Conservation (phyloP, 495 filamentous ascomycete species). For the Trichocladium uniseriatum region DNA sequence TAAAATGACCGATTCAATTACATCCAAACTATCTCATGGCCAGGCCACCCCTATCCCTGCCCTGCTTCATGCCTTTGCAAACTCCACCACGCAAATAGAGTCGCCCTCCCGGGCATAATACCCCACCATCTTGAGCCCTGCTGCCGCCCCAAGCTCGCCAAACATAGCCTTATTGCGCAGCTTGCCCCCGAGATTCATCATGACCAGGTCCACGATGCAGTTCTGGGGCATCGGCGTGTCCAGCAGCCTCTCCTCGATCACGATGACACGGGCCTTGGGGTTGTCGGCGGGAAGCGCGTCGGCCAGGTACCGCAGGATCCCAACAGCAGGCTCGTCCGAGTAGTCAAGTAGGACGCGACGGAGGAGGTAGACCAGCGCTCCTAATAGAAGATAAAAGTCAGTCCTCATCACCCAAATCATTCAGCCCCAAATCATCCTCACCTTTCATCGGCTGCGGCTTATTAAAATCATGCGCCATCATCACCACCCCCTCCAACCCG, state of each 20-base stretch:
- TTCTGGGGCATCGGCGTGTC: slow-evolving; percentile 16
- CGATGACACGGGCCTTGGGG: slow-evolving; percentile 18
- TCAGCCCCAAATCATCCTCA: not conserved
- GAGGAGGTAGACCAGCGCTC: slow-evolving; percentile 41
- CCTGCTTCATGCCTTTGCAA: too few relatives aligned
- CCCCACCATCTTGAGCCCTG: slow-evolving; percentile 18
- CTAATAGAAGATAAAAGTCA: slow-evolving; percentile 13
- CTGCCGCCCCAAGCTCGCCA: slow-evolving; percentile 6
- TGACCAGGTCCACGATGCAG: slow-evolving; percentile 23
- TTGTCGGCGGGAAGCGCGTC: slow-evolving; percentile 30
- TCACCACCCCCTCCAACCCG: slow-evolving; percentile 20
- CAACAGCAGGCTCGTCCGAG: slow-evolving; percentile 27
- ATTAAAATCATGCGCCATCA: slow-evolving; percentile 36
- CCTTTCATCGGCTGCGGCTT: slow-evolving; percentile 34
- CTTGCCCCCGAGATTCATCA: slow-evolving; percentile 27
- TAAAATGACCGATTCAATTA: too few relatives aligned
- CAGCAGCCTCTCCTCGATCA: slow-evolving; percentile 22
- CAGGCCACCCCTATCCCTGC: too few relatives aligned
- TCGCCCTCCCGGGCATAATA: slow-evolving; percentile 13
- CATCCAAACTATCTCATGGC: too few relatives aligned
- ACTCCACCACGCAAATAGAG: slow-evolving; percentile 21
- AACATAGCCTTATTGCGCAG: slow-evolving; percentile 19
- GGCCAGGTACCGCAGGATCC: slow-evolving; percentile 32
- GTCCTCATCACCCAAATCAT: not conserved
- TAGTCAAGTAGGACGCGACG: slow-evolving; percentile 47